Conservation (phyloP, 495 filamentous ascomycete species). For the Xylaria nigripes region DNA sequence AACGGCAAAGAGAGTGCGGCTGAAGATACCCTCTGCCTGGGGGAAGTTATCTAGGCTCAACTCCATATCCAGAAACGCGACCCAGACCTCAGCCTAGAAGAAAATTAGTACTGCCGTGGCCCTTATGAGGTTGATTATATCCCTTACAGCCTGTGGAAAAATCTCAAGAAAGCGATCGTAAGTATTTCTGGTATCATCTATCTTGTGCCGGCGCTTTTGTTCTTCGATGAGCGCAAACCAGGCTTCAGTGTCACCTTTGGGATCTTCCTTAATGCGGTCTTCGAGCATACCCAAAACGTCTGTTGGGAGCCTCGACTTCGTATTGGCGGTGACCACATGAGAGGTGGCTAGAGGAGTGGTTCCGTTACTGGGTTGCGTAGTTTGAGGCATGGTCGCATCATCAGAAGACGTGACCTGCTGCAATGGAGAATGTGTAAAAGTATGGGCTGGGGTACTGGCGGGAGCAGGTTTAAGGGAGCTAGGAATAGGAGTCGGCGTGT, state of each 20-base stretch:
- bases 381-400: constrained; percentile 16
- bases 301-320: constrained; percentile 47
- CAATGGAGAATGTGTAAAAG: constrained; percentile 18
- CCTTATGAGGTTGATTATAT: not conserved
- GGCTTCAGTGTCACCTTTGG: constrained; percentile 80
- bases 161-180: constrained; percentile 81
- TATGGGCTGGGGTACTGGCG: constrained; percentile 3
- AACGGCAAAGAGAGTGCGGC: constrained; percentile 58
- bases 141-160: constrained; percentile 84
- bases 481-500: constrained; percentile 3
- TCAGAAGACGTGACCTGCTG: constrained; percentile 20
- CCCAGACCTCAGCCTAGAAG: constrained; percentile 78
- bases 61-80: constrained; percentile 79
- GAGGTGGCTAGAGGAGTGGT: constrained; percentile 8
- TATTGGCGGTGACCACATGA: constrained; percentile 11
- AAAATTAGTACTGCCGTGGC: constrained; percentile 19
- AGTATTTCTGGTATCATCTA: constrained; percentile 68
- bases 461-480: constrained; percentile 14
- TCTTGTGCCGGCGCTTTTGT: constrained; percentile 69
- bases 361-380: constrained; percentile 22
- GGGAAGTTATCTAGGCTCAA: constrained; percentile 68
- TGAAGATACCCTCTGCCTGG: constrained; percentile 74
- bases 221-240: constrained; percentile 84
- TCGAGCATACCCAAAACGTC: constrained; percentile 80
- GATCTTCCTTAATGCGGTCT: constrained; percentile 82